Base-by-base conservation (phyloP, 345 rosid species). In the Mangifera indica region DNA sequence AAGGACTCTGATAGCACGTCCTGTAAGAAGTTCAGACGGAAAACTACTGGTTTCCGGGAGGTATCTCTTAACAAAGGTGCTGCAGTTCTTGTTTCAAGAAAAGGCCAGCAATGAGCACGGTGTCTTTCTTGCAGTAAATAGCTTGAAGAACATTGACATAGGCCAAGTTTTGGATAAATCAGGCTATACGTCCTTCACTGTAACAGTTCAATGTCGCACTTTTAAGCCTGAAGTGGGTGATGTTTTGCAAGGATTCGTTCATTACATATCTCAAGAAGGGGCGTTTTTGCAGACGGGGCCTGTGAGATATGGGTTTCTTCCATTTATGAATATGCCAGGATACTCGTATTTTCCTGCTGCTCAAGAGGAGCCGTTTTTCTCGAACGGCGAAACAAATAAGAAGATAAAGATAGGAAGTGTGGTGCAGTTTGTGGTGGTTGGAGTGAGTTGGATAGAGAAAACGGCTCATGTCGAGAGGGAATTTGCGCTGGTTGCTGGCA, bases 61-160 rank as follows among this genome's bases (percentile, higher is more conserved):
- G 57, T 60, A 26, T 51, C 67, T 76, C 17, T 32, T 77, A 34
- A 64, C 63, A 15, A 68, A 69, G 29, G 51, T 76, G 42, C 71
- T 82, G 66, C 52, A 79, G 59, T 54, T 71, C 29, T 63, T 79
- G 32, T 25, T 54, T 26, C 34, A 9, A 15, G 78, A 73, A 48
- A 82, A 79, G 67, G 75, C 85, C 5, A 67, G 76, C 55, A 51
- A 58, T 54, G 76, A 67, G 17, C 77, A 66, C 46, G 79, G 82
- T 4, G 79, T 74, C 63, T 82, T 79, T 64, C 80, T 82, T 21
- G 61, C 77, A n/a, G 79, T 82, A 64, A 79, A 81, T 51, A 63
- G 56, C 48, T 59, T 76, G 85, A 82, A 76, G 59, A 70, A 70
- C 45, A 76, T 70, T n/a, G 58, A 55, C 57, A 79, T 52, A 67